Evolutionary conservation across 768 basidiomycete genomes (phyloP).

Genomic region (Serendipita vermifera): DNA sequence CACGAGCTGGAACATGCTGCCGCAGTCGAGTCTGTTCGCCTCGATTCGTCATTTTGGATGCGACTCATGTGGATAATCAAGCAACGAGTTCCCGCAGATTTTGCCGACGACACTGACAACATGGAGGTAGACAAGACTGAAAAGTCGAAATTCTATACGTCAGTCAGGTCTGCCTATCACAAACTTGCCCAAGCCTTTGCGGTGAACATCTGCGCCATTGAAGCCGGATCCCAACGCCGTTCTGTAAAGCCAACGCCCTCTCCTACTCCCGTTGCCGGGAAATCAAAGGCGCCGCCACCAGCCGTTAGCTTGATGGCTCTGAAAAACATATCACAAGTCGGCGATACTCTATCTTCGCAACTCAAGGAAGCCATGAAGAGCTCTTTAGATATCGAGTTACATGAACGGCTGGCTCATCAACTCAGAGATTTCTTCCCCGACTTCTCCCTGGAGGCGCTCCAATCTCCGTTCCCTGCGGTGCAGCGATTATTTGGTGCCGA

Average conservation of each 20-base stretch:
- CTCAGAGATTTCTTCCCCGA: conserved; percentile 43
- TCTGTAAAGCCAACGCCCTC: conserved; percentile 18
- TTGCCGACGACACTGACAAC: conserved; percentile 44
- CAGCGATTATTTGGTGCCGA: conserved; percentile 70
- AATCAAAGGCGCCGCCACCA: too few species aligned
- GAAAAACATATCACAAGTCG: conserved; percentile 18
- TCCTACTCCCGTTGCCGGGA: conserved; percentile 15
- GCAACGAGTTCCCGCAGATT: conserved; percentile 58
- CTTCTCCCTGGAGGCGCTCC: conserved; percentile 51
- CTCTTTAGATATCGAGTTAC: conserved; percentile 58
- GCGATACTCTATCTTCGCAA: conserved; percentile 33
- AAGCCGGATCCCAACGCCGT: conserved; percentile 28
- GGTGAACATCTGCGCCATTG: conserved; percentile 58
- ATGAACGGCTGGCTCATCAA: conserved; percentile 43
- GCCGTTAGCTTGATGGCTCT: conserved; percentile 14
- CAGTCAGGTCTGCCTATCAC: conserved; percentile 53
- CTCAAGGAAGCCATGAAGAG: conserved; percentile 56
- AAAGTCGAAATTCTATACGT: conserved; percentile 14
- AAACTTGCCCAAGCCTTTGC: conserved; percentile 61
- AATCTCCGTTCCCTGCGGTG: conserved; percentile 43
- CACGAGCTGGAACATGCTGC: conserved; percentile 61
- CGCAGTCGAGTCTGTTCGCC: conserved; percentile 42
- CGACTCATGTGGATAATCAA: conserved; percentile 49
- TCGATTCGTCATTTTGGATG: conserved; percentile 54
- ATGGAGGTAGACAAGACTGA: conserved; percentile 31